A percentile compares a stretch with the other conserved stretches of the same genome.
These are phyloP conservation scores for Ophiocordyceps unilateralis DNA, from an alignment of 2,329 filamentous ascomycete species.

Conservation along the genomic window DNA sequence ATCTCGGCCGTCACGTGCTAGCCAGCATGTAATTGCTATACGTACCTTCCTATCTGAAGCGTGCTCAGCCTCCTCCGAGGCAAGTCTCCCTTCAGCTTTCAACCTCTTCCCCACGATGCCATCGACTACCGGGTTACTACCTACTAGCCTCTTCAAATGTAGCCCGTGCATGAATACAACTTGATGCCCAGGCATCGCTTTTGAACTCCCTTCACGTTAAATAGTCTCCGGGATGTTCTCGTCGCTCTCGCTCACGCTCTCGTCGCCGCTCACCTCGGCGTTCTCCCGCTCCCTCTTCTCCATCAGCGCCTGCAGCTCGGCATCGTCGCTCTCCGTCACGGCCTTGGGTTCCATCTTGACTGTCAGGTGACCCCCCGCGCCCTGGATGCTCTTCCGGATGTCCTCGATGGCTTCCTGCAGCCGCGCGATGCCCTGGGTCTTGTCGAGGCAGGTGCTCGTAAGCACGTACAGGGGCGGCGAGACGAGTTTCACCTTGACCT, in stretches of 20 bases:
- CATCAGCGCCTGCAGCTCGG: constrained; percentile 93
- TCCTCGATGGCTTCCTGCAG: constrained; percentile 82
- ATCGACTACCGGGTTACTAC: too few relatives aligned
- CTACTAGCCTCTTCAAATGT: background rate
- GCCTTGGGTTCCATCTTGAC: constrained; percentile 99
- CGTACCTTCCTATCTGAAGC: too few relatives aligned
- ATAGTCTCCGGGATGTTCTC: constrained; percentile 44
- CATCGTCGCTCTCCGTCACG: constrained; percentile 95
- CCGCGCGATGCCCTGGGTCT: constrained; percentile 65
- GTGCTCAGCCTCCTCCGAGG: too few relatives aligned
- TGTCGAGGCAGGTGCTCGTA: constrained; percentile 90
- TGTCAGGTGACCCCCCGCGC: constrained; percentile 59
- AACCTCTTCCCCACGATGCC: too few relatives aligned
- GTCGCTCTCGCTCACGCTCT: constrained; percentile 89
- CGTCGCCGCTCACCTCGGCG: constrained; percentile 91
- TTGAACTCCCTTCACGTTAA: too few relatives aligned
- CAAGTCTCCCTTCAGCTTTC: too few relatives aligned
- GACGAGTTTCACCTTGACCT: constrained; percentile 98
- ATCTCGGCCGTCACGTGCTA: too few relatives aligned
- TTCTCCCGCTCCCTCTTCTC: constrained; percentile 98
- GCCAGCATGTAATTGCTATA: too few relatives aligned
- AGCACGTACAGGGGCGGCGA: constrained; percentile 93
- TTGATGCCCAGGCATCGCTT: background rate
- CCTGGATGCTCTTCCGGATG: constrained; percentile 65
- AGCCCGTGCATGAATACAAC: background rate